A percentile compares a stretch with the other conserved stretches of the same genome.
phyloP scores from a whole-genome alignment of 345 rosid genomes.

The Pseudoturritis turrita region DNA sequence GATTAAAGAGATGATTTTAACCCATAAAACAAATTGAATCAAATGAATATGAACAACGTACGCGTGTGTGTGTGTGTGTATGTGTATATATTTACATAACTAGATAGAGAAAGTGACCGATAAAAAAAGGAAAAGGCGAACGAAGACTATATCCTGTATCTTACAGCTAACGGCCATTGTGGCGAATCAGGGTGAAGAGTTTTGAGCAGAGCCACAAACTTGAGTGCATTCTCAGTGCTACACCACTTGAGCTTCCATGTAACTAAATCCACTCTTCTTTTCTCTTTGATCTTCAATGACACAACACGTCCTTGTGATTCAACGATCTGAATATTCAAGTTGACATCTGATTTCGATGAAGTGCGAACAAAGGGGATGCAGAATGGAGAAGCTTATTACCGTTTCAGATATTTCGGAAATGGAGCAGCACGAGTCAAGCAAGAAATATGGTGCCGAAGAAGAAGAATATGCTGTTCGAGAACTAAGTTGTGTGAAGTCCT shows the following conservation, averaged over 20 bases:
- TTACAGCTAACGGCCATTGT: slow-evolving; percentile 19
- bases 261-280: not conserved
- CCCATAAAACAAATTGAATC: slow-evolving; percentile 14
- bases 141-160: slow-evolving; percentile 3
- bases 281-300: slow-evolving; percentile 20
- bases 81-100: not conserved
- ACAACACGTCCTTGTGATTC: slow-evolving; percentile 8
- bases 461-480: slow-evolving; percentile 33
- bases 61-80: not conserved
- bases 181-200: slow-evolving; percentile 22
- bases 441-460: slow-evolving; percentile 54
- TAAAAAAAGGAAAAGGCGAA: not conserved
- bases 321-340: slow-evolving; percentile 18
- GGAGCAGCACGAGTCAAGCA: slow-evolving; percentile 54
- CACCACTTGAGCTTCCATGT: slow-evolving; percentile 26
- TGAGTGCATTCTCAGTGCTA: slow-evolving; percentile 9
- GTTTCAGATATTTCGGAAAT: slow-evolving; percentile 50
- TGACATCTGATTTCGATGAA: not conserved
- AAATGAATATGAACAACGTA: slow-evolving; percentile 22
- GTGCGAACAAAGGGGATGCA: not conserved
- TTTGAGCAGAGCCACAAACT: slow-evolving; percentile 27
- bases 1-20: not conserved
- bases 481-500: slow-evolving; percentile 58
- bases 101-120: not conserved
- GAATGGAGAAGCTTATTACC: slow-evolving; percentile 41